Evolutionary conservation across 2,329 filamentous ascomycete species (phyloP).

Genomic region (Alternaria panax): DNA sequence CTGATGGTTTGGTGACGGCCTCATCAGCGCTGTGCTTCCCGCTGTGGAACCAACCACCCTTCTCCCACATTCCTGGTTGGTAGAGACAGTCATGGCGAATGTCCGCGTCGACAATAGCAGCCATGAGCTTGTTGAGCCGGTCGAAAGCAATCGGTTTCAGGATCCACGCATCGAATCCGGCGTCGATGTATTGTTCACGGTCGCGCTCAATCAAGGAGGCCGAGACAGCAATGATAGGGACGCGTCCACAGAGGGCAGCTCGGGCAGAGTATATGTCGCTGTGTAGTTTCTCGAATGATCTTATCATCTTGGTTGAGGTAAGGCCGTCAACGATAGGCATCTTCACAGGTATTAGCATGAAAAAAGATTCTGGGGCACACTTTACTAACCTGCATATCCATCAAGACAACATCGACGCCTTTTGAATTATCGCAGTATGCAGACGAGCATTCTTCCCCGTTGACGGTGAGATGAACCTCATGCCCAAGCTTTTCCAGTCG

Average conservation of each 20-base stretch:
- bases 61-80: slow-evolving; percentile 76
- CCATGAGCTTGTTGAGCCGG: slow-evolving; percentile 72
- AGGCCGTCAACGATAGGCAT: slow-evolving; percentile 93
- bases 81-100: slow-evolving; percentile 71
- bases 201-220: slow-evolving; percentile 79
- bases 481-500: slow-evolving; percentile 80
- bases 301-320: slow-evolving; percentile 82
- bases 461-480: slow-evolving; percentile 73
- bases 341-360: slow-evolving; percentile 54
- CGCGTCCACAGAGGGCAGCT: slow-evolving; percentile 67
- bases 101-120: slow-evolving; percentile 70
- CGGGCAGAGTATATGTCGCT: slow-evolving; percentile 64
- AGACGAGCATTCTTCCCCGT: slow-evolving; percentile 83
- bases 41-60: slow-evolving; percentile 81
- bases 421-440: slow-evolving; percentile 69
- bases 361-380: too few relatives aligned
- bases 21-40: slow-evolving; percentile 48
- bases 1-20: slow-evolving; percentile 48
- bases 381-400: slow-evolving; percentile 85
- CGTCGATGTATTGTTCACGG: slow-evolving; percentile 72
- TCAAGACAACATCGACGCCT: slow-evolving; percentile 79
- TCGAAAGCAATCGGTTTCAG: slow-evolving; percentile 86
- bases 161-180: slow-evolving; percentile 91
- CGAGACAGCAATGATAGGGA: slow-evolving; percentile 87
- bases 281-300: slow-evolving; percentile 70